Evolutionary conservation across 352 stramenopile genomes (phyloP).

Genomic region (Phytophthora parvispora): DNA sequence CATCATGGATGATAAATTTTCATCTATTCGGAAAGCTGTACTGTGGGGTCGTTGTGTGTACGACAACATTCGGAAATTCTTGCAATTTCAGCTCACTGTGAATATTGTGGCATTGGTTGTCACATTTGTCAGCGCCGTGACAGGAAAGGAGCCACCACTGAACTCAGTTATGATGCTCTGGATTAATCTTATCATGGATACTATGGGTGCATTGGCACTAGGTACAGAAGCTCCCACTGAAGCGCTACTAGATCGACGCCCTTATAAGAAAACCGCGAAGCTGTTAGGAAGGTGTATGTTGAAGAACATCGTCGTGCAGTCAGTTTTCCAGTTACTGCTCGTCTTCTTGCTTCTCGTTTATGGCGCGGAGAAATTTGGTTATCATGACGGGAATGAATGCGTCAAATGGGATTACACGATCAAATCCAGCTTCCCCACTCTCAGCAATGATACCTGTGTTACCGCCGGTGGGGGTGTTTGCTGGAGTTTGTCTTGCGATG

Average conservation of each 20-base stretch:
- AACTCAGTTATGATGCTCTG: constrained; percentile 92
- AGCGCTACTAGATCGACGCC: constrained; percentile 66
- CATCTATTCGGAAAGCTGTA: constrained; percentile 82
- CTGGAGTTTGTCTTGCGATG: constrained; percentile 58
- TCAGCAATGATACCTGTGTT: constrained; percentile 50
- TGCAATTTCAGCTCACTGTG: constrained; percentile 88
- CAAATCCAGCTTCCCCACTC: constrained; percentile 58
- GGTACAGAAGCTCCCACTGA: constrained; percentile 79
- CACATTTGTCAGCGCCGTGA: constrained; percentile 86
- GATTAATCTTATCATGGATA: constrained; percentile 92
- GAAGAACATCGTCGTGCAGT: constrained; percentile 84
- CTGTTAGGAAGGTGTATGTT: constrained; percentile 73
- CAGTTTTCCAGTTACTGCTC: constrained; percentile 82
- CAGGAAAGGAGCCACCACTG: constrained; percentile 81
- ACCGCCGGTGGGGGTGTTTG: constrained; percentile 60
- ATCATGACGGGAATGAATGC: constrained; percentile 71
- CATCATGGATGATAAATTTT: constrained; percentile 91
- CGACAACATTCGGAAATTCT: constrained; percentile 89
- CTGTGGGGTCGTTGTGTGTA: constrained; percentile 88
- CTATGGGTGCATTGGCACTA: constrained; percentile 78
- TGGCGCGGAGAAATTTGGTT: constrained; percentile 66
- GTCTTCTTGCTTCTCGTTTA: constrained; percentile 85
- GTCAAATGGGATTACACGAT: constrained; percentile 47
- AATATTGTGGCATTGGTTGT: constrained; percentile 87
- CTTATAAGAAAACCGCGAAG: constrained; percentile 76